phyloP scores from a whole-genome alignment of 2,329 filamentous ascomycete genomes.

The Claviceps fusiformis region DNA sequence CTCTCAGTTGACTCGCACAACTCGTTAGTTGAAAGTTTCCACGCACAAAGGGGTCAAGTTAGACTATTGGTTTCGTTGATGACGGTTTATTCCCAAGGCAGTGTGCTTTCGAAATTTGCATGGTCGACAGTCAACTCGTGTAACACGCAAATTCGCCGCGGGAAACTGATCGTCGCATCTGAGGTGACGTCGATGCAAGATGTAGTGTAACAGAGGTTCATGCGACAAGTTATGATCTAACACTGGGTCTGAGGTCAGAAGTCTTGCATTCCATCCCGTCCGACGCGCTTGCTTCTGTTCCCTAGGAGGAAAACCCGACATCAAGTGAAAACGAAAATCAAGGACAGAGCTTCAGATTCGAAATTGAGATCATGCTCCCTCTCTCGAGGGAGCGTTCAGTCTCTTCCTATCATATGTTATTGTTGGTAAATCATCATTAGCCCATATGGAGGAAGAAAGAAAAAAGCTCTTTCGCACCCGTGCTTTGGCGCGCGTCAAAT shows the following conservation, averaged over 20 bases:
- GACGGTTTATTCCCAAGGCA: too few species aligned
- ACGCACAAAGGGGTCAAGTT: too few species aligned
- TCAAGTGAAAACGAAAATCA: background rate
- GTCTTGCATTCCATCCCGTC: background rate
- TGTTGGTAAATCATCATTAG: constrained; percentile 45
- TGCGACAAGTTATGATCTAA: background rate
- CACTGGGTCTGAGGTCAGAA: background rate
- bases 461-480: constrained; percentile 4
- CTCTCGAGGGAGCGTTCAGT: constrained; percentile 41
- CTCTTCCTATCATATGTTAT: constrained; percentile 56
- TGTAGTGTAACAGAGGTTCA: background rate
- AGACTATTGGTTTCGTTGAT: too few species aligned
- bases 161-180: background rate
- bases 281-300: background rate
- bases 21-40: too few species aligned
- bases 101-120: too few species aligned
- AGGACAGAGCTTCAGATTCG: constrained; percentile 42
- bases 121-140: background rate
- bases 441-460: constrained; percentile 24
- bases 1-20: too few species aligned
- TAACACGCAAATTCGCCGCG: background rate
- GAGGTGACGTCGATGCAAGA: background rate
- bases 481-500: background rate
- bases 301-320: background rate
- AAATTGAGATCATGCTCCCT: constrained; percentile 48